These are phyloP conservation scores for Metschnikowia bowlesiae DNA, from an alignment of 805 yeast species.

Conservation along the genomic window DNA sequence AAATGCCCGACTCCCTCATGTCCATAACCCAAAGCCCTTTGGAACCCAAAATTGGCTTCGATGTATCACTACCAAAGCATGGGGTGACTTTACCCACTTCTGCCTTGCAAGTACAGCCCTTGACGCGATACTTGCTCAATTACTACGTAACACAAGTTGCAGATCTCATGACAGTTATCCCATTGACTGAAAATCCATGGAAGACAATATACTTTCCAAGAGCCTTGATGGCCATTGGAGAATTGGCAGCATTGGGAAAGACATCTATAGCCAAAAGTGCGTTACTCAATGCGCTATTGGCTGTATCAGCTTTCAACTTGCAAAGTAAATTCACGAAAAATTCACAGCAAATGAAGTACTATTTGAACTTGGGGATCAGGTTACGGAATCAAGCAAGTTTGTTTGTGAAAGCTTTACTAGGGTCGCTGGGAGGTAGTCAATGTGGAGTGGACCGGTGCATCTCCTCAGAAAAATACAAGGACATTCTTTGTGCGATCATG, in stretches of 20 bases:
- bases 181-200: constrained; percentile 80
- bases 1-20: constrained; percentile 55
- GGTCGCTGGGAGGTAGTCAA: constrained; percentile 32
- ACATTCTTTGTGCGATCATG: constrained; percentile 74
- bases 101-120: constrained; percentile 61
- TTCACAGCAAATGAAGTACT: constrained; percentile 62
- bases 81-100: constrained; percentile 46
- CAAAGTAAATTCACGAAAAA: constrained; percentile 68
- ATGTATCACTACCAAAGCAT: constrained; percentile 28
- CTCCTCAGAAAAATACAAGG: constrained; percentile 68
- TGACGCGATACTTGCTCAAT: constrained; percentile 66
- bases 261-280: constrained; percentile 77
- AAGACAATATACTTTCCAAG: constrained; percentile 80
- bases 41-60: constrained; percentile 41
- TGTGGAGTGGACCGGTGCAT: constrained; percentile 43
- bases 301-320: constrained; percentile 76
- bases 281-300: constrained; percentile 69
- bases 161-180: constrained; percentile 69
- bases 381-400: constrained; percentile 70
- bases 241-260: constrained; percentile 64
- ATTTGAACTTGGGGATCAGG: constrained; percentile 66
- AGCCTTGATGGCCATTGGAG: constrained; percentile 79
- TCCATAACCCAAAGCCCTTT: constrained; percentile 38
- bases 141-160: constrained; percentile 75
- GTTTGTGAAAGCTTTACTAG: constrained; percentile 55